Conservation (phyloP, 2,329 filamentous ascomycete species). For the Aaosphaeria pasadenensis region DNA sequence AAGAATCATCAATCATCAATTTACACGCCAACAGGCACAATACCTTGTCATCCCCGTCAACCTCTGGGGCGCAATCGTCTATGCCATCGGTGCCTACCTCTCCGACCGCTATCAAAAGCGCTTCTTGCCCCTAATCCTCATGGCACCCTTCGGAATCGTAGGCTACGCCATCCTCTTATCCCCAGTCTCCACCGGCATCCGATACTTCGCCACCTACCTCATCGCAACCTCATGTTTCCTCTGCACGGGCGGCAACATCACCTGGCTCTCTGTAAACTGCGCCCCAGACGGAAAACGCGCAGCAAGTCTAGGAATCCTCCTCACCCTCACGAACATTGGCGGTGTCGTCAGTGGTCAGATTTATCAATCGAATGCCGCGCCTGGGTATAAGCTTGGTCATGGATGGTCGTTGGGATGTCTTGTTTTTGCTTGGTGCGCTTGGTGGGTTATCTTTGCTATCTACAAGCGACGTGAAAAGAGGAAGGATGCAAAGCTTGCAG, state of each 20-base stretch:
- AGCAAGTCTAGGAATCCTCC: constrained; percentile 26
- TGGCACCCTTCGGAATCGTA: constrained; percentile 25
- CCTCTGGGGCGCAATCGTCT: constrained; percentile 41
- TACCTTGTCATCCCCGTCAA: constrained; percentile 44
- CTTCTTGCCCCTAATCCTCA: constrained; percentile 36
- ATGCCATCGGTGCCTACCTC: constrained; percentile 37
- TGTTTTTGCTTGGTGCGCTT: constrained; percentile 35
- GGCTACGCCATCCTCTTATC: constrained; percentile 31
- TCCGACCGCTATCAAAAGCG: constrained; percentile 38
- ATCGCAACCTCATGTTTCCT: constrained; percentile 32
- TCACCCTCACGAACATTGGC: constrained; percentile 33
- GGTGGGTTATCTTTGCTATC: constrained; percentile 35
- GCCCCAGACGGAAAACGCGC: constrained; percentile 33
- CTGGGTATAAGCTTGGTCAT: constrained; percentile 28
- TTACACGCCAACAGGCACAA: constrained; percentile 12
- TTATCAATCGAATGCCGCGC: constrained; percentile 25
- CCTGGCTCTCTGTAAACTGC: constrained; percentile 31
- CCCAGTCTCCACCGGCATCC: constrained; percentile 18
- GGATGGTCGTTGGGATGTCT: constrained; percentile 38
- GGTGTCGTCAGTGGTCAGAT: constrained; percentile 33
- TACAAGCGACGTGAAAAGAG: constrained; percentile 28
- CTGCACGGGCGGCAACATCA: constrained; percentile 32
- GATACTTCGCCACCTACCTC: constrained; percentile 33
- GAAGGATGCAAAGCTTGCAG: constrained; percentile 27
- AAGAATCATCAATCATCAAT: not conserved